Evolutionary conservation across 2,329 filamentous ascomycete species (phyloP).

Genomic region (Whalleya microplaca): DNA sequence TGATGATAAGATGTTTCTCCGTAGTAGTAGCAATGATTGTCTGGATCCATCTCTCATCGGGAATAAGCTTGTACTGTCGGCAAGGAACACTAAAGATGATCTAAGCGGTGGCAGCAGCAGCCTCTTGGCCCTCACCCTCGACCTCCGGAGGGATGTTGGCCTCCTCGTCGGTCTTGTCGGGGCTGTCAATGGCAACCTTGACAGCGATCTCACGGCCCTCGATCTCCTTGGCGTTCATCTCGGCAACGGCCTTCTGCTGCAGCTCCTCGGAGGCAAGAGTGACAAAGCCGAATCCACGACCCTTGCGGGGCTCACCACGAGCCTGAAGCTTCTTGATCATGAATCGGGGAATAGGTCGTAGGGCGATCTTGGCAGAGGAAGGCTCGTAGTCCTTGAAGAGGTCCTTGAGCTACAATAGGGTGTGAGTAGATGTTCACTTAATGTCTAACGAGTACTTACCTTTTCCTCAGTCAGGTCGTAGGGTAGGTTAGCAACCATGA

Average conservation of each 20-base stretch:
- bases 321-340: conserved; percentile 99
- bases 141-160: conserved; percentile 59
- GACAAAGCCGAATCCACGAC: conserved; percentile 97
- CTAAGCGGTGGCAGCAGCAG: conserved; percentile 41
- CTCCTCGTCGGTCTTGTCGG: conserved; percentile 92
- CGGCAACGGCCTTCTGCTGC: conserved; percentile 93
- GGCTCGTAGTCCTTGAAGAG: conserved; percentile 93
- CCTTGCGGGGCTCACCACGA: conserved; percentile 97
- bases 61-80: conserved; percentile 28
- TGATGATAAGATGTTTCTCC: conserved; percentile 30
- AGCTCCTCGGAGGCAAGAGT: conserved; percentile 93
- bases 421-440: conserved; percentile 14
- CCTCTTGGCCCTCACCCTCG: conserved; percentile 48
- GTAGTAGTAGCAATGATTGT: conserved; percentile 26
- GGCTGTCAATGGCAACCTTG: conserved; percentile 99
- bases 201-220: conserved; percentile 98
- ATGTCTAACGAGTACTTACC: conserved; percentile 56
- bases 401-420: conserved; percentile 79
- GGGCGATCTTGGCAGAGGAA: conserved; percentile 95
- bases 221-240: conserved; percentile 99
- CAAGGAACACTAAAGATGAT: conserved; percentile 17
- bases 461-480: conserved; percentile 98
- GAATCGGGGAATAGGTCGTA: conserved; percentile 97
- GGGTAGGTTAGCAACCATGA: conserved; percentile 99
- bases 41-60: conserved; percentile 29